These are phyloP conservation scores for Geotrichum carabidarum DNA, from an alignment of 1,139 yeast species.

Conservation along the genomic window DNA sequence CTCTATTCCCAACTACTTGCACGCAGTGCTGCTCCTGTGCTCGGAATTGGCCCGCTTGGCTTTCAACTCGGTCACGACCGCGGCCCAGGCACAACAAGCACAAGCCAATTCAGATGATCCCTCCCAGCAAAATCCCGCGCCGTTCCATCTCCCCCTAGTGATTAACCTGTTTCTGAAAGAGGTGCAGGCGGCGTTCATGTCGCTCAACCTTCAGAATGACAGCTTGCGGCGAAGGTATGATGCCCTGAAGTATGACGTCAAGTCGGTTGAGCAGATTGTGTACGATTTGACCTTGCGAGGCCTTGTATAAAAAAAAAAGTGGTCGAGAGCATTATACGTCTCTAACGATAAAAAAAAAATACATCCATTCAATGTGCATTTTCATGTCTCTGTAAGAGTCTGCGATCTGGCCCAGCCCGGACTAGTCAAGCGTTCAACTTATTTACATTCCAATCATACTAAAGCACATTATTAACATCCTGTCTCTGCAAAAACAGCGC, in stretches of 20 bases:
- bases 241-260: conserved; percentile 36
- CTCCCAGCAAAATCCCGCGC: background rate
- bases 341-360: background rate
- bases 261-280: conserved; percentile 37
- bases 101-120: background rate
- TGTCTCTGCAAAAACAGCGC: conserved; percentile 19
- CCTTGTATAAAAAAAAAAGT: conserved; percentile 14
- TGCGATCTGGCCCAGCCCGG: no score
- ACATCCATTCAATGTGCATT: no score
- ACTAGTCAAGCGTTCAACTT: no score
- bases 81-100: conserved; percentile 20
- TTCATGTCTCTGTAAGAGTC: background rate
- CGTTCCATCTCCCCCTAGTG: conserved; percentile 18
- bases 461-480: conserved; percentile 11
- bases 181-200: conserved; percentile 33
- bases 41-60: conserved; percentile 34
- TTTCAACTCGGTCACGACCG: conserved; percentile 32
- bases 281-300: conserved; percentile 34
- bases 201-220: conserved; percentile 36
- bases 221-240: conserved; percentile 34
- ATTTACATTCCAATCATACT: background rate
- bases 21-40: conserved; percentile 30
- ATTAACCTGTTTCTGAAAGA: conserved; percentile 30
- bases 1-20: conserved; percentile 30
- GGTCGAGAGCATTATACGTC: background rate